Conservation (phyloP, 1,284 basidiomycete species). For the Pseudozyma sp. region DNA sequence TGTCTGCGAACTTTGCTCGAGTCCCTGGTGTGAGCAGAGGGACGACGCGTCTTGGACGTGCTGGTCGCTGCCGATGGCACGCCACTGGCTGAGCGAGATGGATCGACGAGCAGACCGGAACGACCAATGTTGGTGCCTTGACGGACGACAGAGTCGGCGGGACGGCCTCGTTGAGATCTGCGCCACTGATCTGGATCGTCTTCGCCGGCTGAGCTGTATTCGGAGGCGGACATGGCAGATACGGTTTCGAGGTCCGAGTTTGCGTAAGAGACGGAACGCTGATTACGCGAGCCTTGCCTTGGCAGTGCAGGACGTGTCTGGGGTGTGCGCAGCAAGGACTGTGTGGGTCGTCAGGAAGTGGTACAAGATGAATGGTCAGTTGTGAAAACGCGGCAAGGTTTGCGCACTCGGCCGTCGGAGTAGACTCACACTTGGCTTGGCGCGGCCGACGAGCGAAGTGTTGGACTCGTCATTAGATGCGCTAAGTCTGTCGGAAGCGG, state of each 20-base stretch:
- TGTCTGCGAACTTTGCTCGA: slow-evolving; percentile 39
- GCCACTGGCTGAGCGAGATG: slow-evolving; percentile 34
- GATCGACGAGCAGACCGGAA: slow-evolving; percentile 34
- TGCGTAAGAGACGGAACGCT: slow-evolving; percentile 55
- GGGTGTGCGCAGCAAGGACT: slow-evolving; percentile 20
- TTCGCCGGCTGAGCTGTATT: slow-evolving; percentile 57
- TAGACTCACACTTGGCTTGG: slow-evolving; percentile 27
- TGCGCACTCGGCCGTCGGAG: neutral
- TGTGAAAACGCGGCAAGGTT: neutral
- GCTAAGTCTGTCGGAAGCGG: slow-evolving; percentile 17
- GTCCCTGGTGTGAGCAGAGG: slow-evolving; percentile 33
- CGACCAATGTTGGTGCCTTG: slow-evolving; percentile 33
- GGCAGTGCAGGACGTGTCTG: slow-evolving; percentile 29
- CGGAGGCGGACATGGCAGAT: slow-evolving; percentile 54
- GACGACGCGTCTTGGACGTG: slow-evolving; percentile 27
- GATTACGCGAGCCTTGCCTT: slow-evolving; percentile 39
- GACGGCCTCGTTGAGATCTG: slow-evolving; percentile 28
- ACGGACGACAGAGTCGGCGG: slow-evolving; percentile 29
- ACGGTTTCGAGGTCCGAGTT: slow-evolving; percentile 57
- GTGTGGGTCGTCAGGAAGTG: neutral
- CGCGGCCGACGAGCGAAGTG: slow-evolving; percentile 33
- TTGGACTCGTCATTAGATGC: slow-evolving; percentile 33
- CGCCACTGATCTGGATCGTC: slow-evolving; percentile 43
- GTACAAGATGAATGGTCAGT: neutral
- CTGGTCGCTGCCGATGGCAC: slow-evolving; percentile 17